Conservation (phyloP, 2,329 filamentous ascomycete genomes). For the Talaromyces marneffei region DNA sequence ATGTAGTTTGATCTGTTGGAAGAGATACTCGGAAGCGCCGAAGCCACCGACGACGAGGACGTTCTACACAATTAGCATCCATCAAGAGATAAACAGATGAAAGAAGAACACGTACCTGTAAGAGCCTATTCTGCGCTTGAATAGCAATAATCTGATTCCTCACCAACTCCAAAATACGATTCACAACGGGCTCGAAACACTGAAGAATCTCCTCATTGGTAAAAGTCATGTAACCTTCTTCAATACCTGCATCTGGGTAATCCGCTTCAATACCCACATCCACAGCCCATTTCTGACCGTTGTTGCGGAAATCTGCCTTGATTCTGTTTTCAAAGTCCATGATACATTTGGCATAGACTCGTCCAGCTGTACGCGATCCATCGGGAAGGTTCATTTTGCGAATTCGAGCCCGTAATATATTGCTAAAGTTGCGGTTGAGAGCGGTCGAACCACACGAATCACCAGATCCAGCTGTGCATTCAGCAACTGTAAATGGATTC, state of each 20-base stretch:
- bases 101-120: slow-evolving; percentile 55
- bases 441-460: slow-evolving; percentile 98
- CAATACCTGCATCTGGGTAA: slow-evolving; percentile 94
- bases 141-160: slow-evolving; percentile 99
- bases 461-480: slow-evolving; percentile 94
- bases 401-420: slow-evolving; percentile 95
- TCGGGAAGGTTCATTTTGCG: slow-evolving; percentile 98
- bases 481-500: slow-evolving; percentile 90
- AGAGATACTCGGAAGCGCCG: slow-evolving; percentile 95
- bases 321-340: slow-evolving; percentile 99
- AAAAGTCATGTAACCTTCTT: slow-evolving; percentile 99
- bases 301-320: slow-evolving; percentile 99
- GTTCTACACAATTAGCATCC: slow-evolving; percentile 50
- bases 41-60: slow-evolving; percentile 97
- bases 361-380: slow-evolving; percentile 92
- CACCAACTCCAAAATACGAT: slow-evolving; percentile 91
- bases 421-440: slow-evolving; percentile 95
- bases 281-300: slow-evolving; percentile 97
- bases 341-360: slow-evolving; percentile 98
- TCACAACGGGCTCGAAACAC: slow-evolving; percentile 97
- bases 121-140: slow-evolving; percentile 85
- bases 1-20: slow-evolving; percentile 98
- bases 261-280: slow-evolving; percentile 98
- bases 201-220: slow-evolving; percentile 98
- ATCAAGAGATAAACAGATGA: neutral